Base-by-base conservation (phyloP, 495 filamentous ascomycete species). In the Neurospora hispaniola region DNA sequence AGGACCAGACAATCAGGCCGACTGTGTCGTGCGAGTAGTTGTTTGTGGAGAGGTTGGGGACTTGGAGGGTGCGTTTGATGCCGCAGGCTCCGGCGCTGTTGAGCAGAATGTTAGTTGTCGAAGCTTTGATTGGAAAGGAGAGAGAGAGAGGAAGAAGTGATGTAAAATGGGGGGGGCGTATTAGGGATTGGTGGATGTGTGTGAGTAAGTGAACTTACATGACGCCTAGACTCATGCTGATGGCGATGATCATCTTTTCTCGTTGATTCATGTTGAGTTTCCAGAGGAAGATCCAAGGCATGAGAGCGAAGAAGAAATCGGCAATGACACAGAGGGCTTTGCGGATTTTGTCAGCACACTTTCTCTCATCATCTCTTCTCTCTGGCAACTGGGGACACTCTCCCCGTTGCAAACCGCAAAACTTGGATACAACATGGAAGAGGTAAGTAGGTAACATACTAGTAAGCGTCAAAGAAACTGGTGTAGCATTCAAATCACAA, bases 231-330 rank as follows among this genome's bases (percentile, higher is more conserved):
- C 86, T 85, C 81, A 88, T 84, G 27, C 84, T 81, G 0, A 76
- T 77, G 66, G 83, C 82, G 31, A 88, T 84, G 16, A 81, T 82
- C 62, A 83, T 75, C 71, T 87, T 87, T 42, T 84, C 85, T 46
- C 79, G 78, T 62, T 76, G 76, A 40, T 80, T 78, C 75, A 88
- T 85, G 44, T 87, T 81, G 31, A 87, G 78, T 3, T 84, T 80
- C 84, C 84, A 86, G 11, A 87, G 79, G 20, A 88, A 78, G 16
- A 85, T 73, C 75, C 86, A 84, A 1, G 86, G 86, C 59, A 83
- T 83, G 59, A 75, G 76, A 44, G 81, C 82, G 42, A 81, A 82
- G 78, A 87, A 80, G 72, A 87, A 81, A 76, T 86, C 85, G 70
- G 82, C 81, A 20, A 66, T 1, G 69, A 35, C 9, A 71, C 73